Percentiles rank a stretch among this genome's conserved stretches.
Conservation (phyloP, 2,329 filamentous ascomycete genomes). For the Helotiales sp. region DNA sequence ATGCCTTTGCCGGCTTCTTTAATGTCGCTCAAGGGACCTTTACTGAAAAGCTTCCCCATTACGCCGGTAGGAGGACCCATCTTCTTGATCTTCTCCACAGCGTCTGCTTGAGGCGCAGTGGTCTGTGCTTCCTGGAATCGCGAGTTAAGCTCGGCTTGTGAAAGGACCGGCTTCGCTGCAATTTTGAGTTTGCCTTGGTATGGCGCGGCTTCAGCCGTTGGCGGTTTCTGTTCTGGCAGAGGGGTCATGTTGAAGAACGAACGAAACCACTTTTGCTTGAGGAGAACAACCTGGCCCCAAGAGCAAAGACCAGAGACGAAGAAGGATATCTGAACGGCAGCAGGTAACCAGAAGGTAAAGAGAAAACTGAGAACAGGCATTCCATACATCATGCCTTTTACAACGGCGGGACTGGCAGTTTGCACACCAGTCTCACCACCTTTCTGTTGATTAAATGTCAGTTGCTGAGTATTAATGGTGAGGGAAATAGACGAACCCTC, state of each 20-base stretch:
- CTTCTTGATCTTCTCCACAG: constrained; percentile 20
- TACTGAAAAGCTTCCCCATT: constrained; percentile 25
- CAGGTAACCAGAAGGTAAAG: constrained; percentile 49
- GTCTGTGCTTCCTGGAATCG: constrained; percentile 17
- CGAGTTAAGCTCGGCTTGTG: constrained; percentile 12
- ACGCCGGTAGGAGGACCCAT: constrained; percentile 15
- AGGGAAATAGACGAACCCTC: constrained; percentile 23
- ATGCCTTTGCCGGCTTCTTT: constrained; percentile 32
- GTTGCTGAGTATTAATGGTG: not conserved
- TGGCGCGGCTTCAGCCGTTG: constrained; percentile 6
- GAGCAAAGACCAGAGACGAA: constrained; percentile 42
- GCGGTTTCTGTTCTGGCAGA: not conserved
- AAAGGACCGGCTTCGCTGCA: constrained; percentile 15
- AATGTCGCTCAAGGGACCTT: constrained; percentile 33
- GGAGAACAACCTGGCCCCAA: constrained; percentile 44
- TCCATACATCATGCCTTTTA: constrained; percentile 43
- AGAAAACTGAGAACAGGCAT: constrained; percentile 53
- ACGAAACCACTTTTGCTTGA: constrained; percentile 43
- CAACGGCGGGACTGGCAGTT: constrained; percentile 35
- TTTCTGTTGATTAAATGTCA: constrained; percentile 32
- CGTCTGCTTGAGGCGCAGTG: not conserved
- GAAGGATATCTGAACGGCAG: constrained; percentile 65
- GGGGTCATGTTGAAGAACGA: constrained; percentile 38
- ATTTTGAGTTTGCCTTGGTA: constrained; percentile 20
- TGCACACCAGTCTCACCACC: constrained; percentile 50